Percentiles rank a stretch among this genome's conserved stretches.
phyloP scores from a whole-genome alignment of 2,329 filamentous ascomycete species.

The Penicillium sp. region DNA sequence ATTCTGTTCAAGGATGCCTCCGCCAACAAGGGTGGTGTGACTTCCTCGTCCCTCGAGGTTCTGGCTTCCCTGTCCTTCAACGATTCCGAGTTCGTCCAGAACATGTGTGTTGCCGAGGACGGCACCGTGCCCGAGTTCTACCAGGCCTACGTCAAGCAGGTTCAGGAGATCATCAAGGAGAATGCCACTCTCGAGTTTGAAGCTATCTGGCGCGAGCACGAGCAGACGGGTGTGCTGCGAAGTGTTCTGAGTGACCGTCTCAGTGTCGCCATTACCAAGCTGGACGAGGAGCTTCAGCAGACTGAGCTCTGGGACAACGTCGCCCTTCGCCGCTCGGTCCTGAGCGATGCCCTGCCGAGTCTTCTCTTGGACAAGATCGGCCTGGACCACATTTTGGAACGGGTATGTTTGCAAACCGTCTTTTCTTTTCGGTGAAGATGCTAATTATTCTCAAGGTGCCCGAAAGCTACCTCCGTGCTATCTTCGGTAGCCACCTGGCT shows the following conservation, averaged over 20 bases:
- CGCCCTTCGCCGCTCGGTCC: constrained; percentile 71
- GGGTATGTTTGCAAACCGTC: constrained; percentile 54
- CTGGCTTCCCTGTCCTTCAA: constrained; percentile 93
- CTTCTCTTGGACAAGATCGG: constrained; percentile 86
- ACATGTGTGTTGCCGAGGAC: constrained; percentile 85
- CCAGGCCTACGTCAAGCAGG: constrained; percentile 84
- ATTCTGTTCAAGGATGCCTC: constrained; percentile 97
- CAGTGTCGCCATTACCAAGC: constrained; percentile 87
- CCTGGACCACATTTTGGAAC: constrained; percentile 77
- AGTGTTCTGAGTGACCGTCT: constrained; percentile 90
- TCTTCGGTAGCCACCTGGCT: constrained; percentile 93
- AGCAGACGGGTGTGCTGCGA: constrained; percentile 72
- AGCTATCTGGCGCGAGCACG: constrained; percentile 94
- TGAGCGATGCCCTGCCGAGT: constrained; percentile 81
- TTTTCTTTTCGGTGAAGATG: neutral
- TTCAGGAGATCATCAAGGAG: constrained; percentile 85
- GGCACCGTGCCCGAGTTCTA: constrained; percentile 87
- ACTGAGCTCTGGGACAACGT: constrained; percentile 88
- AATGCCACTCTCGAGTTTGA: constrained; percentile 95
- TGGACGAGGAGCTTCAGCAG: constrained; percentile 93
- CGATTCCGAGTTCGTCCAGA: constrained; percentile 77
- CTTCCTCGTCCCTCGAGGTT: constrained; percentile 93
- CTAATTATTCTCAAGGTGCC: constrained; percentile 60
- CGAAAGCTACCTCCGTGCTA: constrained; percentile 85
- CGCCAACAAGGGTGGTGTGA: constrained; percentile 98